Evolutionary conservation across 257 asterid genomes (phyloP), one percentile per base, ranked within the genome.

Genomic region (Solanum neorickii): DNA sequence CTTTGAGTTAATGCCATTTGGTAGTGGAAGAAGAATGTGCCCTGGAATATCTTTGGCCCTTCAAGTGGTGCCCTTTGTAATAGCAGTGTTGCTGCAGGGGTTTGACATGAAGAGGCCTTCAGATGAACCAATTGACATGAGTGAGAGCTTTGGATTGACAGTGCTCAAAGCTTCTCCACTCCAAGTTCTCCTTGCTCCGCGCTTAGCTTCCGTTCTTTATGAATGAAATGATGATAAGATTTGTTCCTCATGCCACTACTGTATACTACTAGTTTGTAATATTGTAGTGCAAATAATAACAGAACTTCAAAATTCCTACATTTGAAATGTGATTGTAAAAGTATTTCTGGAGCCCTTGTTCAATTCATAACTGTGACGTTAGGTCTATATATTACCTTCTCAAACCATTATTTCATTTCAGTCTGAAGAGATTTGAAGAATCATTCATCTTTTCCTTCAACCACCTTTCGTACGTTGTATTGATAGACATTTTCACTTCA

Each of bases 1-100:
- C 41, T 93, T 91, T 82, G 94, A 92, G 76, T 84, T 92, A 83
- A 84, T 94, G 1, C 94, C 97, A 5, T 94, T 94, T 87, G 92
- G 96, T 3, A 91, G 89, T 0, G 96, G 96, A 7, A 88, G 93
- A 59, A 92, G 95, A 87, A 76, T 86, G 47, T 92, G 96, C 41
- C 94, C 94, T 0, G 93, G 91, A 2, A 37, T 87, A 27, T 31
- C 76, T 1, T 70, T 93, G 9, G 92, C 89, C 65, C 86, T 91
- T 10, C 91, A 87, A 10, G 73, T 85, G n/a, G 12, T 87, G 3
- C 87, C 88, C 16, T 77, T 92, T 25, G 88, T 84, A n/a, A 87
- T 93, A 27, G 95, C 91, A 0, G 70, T 86, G 47, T 31, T 93
- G 31, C 18, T 94, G n/a, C 95, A 93, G 21, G 90, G 87, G 1